Conservation (phyloP, 257 asterid genomes). For the Solanum dulcamara region DNA sequence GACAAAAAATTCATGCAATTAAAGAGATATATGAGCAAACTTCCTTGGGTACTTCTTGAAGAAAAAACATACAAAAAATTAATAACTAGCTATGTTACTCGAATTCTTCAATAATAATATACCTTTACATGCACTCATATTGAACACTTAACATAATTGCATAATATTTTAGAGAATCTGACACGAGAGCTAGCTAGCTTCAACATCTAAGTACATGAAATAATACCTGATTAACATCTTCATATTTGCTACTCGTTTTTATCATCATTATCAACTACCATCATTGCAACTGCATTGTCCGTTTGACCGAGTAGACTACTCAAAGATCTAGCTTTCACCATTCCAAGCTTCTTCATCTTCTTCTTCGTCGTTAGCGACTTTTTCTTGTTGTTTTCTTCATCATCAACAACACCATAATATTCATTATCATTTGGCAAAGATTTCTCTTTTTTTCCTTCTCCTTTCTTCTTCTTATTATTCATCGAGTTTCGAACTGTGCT, state of each 20-base stretch:
- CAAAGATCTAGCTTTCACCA: slow-evolving; percentile 60
- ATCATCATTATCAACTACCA: neutral
- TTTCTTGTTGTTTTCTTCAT: neutral
- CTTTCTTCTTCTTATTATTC: neutral
- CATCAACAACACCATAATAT: neutral
- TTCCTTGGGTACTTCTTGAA: neutral
- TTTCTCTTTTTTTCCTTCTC: neutral
- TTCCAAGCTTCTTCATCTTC: slow-evolving; percentile 43
- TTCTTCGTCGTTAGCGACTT: slow-evolving; percentile 10
- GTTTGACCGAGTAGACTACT: slow-evolving; percentile 49
- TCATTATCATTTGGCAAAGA: neutral
- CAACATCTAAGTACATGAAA: neutral
- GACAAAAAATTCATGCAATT: neutral
- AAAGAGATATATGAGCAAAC: neutral
- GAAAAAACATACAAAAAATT: neutral
- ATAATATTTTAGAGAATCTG: neutral
- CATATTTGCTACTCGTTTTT: neutral
- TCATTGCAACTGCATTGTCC: neutral
- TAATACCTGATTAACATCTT: neutral
- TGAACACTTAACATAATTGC: neutral
- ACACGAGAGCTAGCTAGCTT: neutral
- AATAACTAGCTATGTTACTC: neutral
- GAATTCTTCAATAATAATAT: neutral
- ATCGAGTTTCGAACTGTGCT: slow-evolving; percentile 4
- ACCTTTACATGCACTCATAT: neutral